Evolutionary conservation across 2,329 filamentous ascomycete species (phyloP).

Genomic region (Coniochaeta prunicola): DNA sequence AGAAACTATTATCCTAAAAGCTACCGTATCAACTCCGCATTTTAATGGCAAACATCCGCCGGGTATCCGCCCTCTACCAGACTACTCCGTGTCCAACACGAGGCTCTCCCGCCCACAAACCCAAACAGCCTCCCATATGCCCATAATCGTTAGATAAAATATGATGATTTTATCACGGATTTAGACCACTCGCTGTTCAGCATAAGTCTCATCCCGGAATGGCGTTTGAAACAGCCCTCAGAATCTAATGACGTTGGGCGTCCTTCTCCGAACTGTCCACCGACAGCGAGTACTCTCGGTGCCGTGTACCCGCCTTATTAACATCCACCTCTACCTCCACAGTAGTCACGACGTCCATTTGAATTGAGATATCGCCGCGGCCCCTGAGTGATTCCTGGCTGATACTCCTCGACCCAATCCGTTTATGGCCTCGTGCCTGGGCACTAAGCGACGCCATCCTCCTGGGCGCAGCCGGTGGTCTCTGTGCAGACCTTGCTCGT

Average conservation of each 20-base stretch:
- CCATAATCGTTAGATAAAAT: no score
- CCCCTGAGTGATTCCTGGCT: slow-evolving; percentile 11
- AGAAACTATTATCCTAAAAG: neutral
- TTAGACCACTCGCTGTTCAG: neutral
- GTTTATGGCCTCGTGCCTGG: neutral
- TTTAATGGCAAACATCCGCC: neutral
- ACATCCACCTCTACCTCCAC: slow-evolving; percentile 18
- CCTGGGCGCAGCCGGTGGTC: neutral
- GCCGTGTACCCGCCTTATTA: neutral
- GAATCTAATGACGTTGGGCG: neutral
- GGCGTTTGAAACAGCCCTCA: no score
- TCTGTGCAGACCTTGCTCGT: neutral
- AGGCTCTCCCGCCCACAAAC: neutral
- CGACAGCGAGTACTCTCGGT: neutral
- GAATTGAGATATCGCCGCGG: slow-evolving; percentile 12
- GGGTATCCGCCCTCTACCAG: neutral
- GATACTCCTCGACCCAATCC: slow-evolving; percentile 4
- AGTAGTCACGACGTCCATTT: slow-evolving; percentile 21
- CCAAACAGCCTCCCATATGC: neutral
- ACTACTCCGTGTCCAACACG: neutral
- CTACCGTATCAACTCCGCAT: neutral
- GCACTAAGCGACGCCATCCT: neutral
- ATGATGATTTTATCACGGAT: no score
- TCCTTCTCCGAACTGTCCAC: neutral
- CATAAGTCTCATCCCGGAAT: neutral